A percentile compares a stretch with the other conserved stretches of the same genome.
These are phyloP conservation scores for Saccharomyces eubayanus DNA, from an alignment of 805 yeast genomes.

Conservation along the genomic window DNA sequence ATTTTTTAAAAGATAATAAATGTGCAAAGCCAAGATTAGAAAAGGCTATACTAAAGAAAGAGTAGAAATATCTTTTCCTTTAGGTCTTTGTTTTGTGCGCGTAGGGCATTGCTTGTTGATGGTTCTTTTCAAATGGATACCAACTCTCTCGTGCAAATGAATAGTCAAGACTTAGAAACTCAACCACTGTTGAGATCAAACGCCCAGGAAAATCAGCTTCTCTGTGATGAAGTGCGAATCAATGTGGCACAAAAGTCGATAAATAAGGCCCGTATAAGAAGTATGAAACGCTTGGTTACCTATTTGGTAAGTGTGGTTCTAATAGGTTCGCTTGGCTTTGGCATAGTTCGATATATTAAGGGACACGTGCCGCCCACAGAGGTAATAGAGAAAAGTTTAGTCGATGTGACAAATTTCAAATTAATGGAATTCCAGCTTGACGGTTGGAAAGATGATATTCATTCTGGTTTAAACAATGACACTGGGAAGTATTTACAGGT, in stretches of 20 bases:
- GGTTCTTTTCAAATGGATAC: neutral
- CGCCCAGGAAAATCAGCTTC: neutral
- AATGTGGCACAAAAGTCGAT: neutral
- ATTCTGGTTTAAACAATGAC: slow-evolving; percentile 11
- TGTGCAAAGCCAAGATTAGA: neutral
- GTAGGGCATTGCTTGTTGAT: neutral
- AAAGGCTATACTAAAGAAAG: neutral
- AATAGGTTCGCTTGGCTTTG: neutral
- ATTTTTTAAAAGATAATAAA: neutral
- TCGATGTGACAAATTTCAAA: slow-evolving; percentile 17
- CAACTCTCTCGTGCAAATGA: neutral
- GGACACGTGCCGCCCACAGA: slow-evolving; percentile 11
- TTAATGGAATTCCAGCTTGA: slow-evolving; percentile 18
- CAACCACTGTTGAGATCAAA: slow-evolving; percentile 12
- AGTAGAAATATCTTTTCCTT: neutral
- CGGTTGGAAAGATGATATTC: slow-evolving; percentile 22
- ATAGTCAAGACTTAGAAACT: slow-evolving; percentile 13
- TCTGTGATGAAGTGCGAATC: neutral
- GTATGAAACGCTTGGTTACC: neutral
- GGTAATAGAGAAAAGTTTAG: slow-evolving; percentile 11
- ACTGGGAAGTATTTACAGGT: slow-evolving; percentile 17
- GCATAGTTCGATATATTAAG: neutral
- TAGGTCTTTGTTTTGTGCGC: neutral
- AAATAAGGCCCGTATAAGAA: neutral
- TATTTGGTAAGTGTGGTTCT: neutral